Conservation (phyloP, 2,329 filamentous ascomycete species). For the Colletotrichum theobromicola region DNA sequence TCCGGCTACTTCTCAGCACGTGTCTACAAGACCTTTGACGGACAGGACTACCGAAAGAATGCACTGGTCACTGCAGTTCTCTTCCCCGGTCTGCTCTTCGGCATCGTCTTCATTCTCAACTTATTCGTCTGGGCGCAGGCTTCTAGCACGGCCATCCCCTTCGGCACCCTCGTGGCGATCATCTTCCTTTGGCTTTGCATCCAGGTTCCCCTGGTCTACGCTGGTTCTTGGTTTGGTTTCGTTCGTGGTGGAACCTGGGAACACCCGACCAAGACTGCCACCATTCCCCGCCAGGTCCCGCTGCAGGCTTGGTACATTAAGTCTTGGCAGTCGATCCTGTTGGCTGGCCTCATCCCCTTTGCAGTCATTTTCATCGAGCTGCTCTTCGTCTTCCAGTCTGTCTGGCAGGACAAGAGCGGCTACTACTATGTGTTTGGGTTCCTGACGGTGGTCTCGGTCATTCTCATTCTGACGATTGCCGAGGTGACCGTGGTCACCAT, state of each 20-base stretch:
- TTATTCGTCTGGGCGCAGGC: slow-evolving; percentile 91
- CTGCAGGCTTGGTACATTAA: slow-evolving; percentile 77
- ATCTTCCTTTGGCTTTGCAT: slow-evolving; percentile 83
- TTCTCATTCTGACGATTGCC: slow-evolving; percentile 77
- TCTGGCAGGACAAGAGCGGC: slow-evolving; percentile 90
- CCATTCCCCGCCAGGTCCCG: slow-evolving; percentile 76
- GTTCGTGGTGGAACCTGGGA: slow-evolving; percentile 72
- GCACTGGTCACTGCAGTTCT: slow-evolving; percentile 77
- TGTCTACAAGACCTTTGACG: slow-evolving; percentile 84
- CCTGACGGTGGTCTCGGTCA: slow-evolving; percentile 73
- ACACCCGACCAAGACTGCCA: slow-evolving; percentile 79
- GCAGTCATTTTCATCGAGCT: slow-evolving; percentile 89
- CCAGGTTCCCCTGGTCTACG: slow-evolving; percentile 83
- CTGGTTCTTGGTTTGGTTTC: slow-evolving; percentile 80
- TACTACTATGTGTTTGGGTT: slow-evolving; percentile 95
- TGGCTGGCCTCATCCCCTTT: slow-evolving; percentile 82
- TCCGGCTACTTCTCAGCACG: slow-evolving; percentile 88
- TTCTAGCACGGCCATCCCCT: slow-evolving; percentile 85
- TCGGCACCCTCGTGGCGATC: slow-evolving; percentile 77
- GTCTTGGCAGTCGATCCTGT: slow-evolving; percentile 65
- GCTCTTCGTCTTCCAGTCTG: slow-evolving; percentile 83
- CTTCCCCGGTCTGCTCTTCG: slow-evolving; percentile 80
- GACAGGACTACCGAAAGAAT: slow-evolving; percentile 76
- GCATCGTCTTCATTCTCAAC: slow-evolving; percentile 79
- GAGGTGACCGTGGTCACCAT: slow-evolving; percentile 85